Conservation (phyloP, 352 stramenopile genomes). For the Pythium catenulatum region DNA sequence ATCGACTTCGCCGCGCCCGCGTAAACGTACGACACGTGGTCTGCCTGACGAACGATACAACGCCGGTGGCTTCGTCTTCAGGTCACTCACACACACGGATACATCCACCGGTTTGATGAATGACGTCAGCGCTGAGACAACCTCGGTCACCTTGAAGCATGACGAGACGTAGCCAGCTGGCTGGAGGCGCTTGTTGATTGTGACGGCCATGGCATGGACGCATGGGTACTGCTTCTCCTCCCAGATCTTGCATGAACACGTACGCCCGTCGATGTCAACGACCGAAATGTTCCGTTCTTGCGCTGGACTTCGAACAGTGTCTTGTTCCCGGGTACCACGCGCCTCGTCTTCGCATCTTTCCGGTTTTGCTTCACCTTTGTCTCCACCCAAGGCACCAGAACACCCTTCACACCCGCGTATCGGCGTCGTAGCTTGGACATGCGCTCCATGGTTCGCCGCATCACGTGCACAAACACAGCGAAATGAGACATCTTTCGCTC, state of each 20-base stretch:
- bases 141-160: not conserved
- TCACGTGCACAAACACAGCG: not conserved
- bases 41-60: not conserved
- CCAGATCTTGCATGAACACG: not conserved
- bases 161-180: not conserved
- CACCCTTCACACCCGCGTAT: not conserved
- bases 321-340: not conserved
- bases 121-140: not conserved
- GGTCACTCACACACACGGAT: not conserved
- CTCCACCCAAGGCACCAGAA: not conserved
- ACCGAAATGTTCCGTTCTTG: not conserved
- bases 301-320: conserved; percentile 1
- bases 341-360: not conserved
- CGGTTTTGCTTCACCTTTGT: not conserved
- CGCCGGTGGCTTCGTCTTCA: not conserved
- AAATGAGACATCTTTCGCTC: not conserved
- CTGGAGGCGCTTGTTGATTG: not conserved
- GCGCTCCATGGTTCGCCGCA: not conserved
- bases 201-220: not conserved
- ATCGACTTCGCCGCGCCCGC: not conserved
- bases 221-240: conserved; percentile 14
- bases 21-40: not conserved
- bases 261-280: not conserved
- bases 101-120: not conserved
- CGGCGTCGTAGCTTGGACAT: not conserved